A percentile compares a stretch with the other conserved stretches of the same genome.
Conservation (phyloP, 192 early-diverging fungal species). For the Coemansia sp. region DNA sequence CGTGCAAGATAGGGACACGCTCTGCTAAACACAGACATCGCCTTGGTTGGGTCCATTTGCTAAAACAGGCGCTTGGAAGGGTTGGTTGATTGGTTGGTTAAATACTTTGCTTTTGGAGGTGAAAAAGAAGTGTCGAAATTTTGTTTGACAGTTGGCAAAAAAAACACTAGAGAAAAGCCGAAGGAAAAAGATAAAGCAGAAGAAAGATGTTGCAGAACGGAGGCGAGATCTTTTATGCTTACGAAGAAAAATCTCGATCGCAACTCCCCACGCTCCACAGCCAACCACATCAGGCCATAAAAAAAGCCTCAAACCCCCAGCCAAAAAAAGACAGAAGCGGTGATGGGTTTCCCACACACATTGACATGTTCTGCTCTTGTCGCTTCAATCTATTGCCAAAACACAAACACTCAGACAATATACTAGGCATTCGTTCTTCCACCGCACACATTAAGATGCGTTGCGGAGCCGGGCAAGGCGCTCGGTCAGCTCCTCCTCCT, state of each 20-base stretch:
- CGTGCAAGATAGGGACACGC: slow-evolving; percentile 55
- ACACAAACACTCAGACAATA: background rate
- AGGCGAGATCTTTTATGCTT: background rate
- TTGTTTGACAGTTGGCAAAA: background rate
- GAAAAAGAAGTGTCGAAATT: background rate
- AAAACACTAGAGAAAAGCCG: background rate
- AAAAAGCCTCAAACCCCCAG: too few species aligned
- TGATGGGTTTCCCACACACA: background rate
- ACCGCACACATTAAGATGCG: slow-evolving; percentile 23
- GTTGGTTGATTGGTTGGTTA: background rate
- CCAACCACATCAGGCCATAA: background rate
- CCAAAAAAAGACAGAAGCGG: too few species aligned
- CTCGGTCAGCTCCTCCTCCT: slow-evolving; percentile 60
- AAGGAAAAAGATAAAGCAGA: background rate
- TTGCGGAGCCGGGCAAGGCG: slow-evolving; percentile 66
- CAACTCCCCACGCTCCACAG: background rate
- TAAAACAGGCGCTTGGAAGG: background rate
- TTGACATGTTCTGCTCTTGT: too few species aligned
- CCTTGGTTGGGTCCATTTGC: slow-evolving; percentile 49
- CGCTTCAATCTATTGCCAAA: background rate
- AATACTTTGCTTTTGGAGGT: background rate
- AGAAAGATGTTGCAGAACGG: too few species aligned
- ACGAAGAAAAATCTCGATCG: background rate
- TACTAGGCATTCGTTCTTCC: background rate
- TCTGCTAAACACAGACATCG: slow-evolving; percentile 51